Percentiles rank a stretch among this genome's conserved stretches.
These are phyloP conservation scores for Thelephora terrestris DNA, from an alignment of 1,284 basidiomycete genomes.

Conservation along the genomic window DNA sequence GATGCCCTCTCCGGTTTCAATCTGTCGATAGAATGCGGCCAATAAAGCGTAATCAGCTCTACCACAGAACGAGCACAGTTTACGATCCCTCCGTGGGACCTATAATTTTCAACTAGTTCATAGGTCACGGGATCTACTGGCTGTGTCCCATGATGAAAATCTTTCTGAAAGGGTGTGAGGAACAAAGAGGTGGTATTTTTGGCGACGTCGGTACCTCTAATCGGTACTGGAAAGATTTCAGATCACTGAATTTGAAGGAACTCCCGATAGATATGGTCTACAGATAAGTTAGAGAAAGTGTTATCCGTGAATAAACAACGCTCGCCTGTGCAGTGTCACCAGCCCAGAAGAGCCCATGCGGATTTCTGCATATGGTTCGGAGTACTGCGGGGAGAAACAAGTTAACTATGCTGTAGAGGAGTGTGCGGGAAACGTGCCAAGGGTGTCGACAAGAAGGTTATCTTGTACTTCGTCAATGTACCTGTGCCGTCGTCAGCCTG, in stretches of 20 bases:
- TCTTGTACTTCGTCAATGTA: slow-evolving; percentile 71
- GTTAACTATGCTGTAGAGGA: no score
- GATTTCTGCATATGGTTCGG: slow-evolving; percentile 47
- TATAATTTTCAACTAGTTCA: slow-evolving; percentile 55
- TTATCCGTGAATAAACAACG: background rate
- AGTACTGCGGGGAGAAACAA: slow-evolving; percentile 50
- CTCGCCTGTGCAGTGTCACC: slow-evolving; percentile 53
- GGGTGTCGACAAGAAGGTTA: slow-evolving; percentile 55
- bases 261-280: slow-evolving; percentile 68
- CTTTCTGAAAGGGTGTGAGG: no score
- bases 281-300: background rate
- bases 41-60: slow-evolving; percentile 47
- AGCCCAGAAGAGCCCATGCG: slow-evolving; percentile 65
- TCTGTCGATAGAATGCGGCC: slow-evolving; percentile 56
- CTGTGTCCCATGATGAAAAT: no score
- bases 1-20: slow-evolving; percentile 49
- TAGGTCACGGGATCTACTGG: slow-evolving; percentile 34
- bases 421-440: slow-evolving; percentile 43
- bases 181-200: no score
- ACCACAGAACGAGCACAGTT: slow-evolving; percentile 56
- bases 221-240: slow-evolving; percentile 56
- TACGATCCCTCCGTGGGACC: slow-evolving; percentile 61
- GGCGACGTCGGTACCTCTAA: no score
- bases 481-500: no score
- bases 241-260: slow-evolving; percentile 60